These are phyloP conservation scores for Batrachochytrium dendrobatidis DNA, from an alignment of 371 early-diverging fungal species.

Conservation along the genomic window DNA sequence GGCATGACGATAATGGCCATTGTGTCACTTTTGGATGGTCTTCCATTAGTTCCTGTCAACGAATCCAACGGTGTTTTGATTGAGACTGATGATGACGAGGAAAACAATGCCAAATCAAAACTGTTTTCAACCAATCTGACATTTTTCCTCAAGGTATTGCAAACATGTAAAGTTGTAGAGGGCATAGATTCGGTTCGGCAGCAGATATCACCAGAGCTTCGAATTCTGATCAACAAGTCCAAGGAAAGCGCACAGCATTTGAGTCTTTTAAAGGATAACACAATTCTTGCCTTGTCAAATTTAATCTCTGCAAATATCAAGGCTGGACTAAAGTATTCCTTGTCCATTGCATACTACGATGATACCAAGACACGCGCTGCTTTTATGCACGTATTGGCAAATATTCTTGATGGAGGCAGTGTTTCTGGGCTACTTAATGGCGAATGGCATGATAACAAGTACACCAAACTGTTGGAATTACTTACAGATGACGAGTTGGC, in stretches of 20 bases:
- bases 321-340: conserved; percentile 78
- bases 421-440: conserved; percentile 79
- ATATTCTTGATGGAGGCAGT: conserved; percentile 79
- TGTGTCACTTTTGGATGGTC: conserved; percentile 65
- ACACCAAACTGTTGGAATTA: conserved; percentile 63
- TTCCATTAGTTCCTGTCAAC: conserved; percentile 59
- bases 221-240: conserved; percentile 35
- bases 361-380: conserved; percentile 79
- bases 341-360: conserved; percentile 88
- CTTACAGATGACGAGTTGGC: conserved; percentile 41
- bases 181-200: background rate
- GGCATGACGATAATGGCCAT: conserved; percentile 76
- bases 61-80: conserved; percentile 8
- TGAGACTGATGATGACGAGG: conserved; percentile 45
- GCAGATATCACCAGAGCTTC: conserved; percentile 19
- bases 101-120: conserved; percentile 52
- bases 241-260: conserved; percentile 58
- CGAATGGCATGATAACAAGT: conserved; percentile 53
- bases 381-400: conserved; percentile 88
- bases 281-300: conserved; percentile 82
- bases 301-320: conserved; percentile 86
- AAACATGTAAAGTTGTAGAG: conserved; percentile 52
- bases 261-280: conserved; percentile 68
- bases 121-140: conserved; percentile 81
- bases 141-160: conserved; percentile 81